Evolutionary conservation across 257 asterid species (phyloP).

Genomic region (Solanum ossicruentum): DNA sequence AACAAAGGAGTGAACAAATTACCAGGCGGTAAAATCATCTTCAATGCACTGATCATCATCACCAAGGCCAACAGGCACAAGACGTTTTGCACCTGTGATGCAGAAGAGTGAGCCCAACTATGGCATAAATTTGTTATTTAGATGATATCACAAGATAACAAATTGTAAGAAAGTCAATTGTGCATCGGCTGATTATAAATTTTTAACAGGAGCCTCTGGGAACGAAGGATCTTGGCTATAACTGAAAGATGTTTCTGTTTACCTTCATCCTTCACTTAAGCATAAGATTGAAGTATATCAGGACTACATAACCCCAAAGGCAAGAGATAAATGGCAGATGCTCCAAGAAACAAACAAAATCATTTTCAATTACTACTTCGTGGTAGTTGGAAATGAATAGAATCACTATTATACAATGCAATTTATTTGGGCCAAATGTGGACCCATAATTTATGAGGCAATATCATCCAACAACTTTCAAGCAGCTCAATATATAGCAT

Average conservation of each 20-base stretch:
- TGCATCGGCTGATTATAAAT: not conserved
- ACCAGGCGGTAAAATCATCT: constrained; percentile 76
- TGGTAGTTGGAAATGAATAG: not conserved
- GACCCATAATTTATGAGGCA: not conserved
- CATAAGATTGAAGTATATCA: not conserved
- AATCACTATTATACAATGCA: not conserved
- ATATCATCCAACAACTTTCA: not conserved
- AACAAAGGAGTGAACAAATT: constrained; percentile 2
- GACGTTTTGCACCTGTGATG: constrained; percentile 46
- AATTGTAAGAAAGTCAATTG: not conserved
- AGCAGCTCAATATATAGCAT: not conserved
- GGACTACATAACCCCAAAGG: not conserved
- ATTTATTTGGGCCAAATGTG: not conserved
- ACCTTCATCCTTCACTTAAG: not conserved
- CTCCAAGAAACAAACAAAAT: not conserved
- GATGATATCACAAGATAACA: not conserved
- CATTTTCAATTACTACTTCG: not conserved
- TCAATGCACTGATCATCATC: constrained; percentile 81
- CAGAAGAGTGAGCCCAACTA: not conserved
- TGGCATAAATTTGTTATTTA: not conserved
- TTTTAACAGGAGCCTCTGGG: not conserved
- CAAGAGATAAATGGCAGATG: not conserved
- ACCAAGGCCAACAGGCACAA: constrained; percentile 56
- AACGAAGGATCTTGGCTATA: not conserved
- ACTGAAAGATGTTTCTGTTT: not conserved